A percentile compares a stretch with the other conserved stretches of the same genome.
Evolutionary conservation across 2,329 filamentous ascomycete genomes (phyloP).

Genomic region (Alternaria rosae): DNA sequence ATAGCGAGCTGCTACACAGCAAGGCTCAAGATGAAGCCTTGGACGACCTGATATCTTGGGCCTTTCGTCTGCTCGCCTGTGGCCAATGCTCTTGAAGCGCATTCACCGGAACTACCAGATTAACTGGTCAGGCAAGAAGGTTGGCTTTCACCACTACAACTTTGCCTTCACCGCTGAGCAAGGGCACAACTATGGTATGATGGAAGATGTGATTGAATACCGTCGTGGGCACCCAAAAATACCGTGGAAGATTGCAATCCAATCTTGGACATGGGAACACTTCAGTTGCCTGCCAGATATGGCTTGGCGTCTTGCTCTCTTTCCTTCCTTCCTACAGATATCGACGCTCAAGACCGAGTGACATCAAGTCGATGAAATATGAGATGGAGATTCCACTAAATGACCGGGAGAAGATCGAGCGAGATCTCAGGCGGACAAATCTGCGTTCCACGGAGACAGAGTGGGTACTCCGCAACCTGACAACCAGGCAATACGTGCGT

Average conservation of each 20-base stretch:
- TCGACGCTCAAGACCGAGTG: too few relatives aligned
- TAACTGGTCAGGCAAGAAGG: conserved; percentile 12
- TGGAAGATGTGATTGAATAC: too few relatives aligned
- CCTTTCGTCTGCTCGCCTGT: conserved; percentile 14
- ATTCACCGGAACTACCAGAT: conserved; percentile 10
- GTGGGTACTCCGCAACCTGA: conserved; percentile 23
- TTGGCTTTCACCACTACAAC: conserved; percentile 11
- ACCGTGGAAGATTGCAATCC: too few relatives aligned
- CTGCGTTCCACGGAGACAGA: conserved; percentile 10
- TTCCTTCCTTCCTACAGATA: too few relatives aligned
- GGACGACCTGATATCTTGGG: conserved; percentile 15
- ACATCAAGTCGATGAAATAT: too few relatives aligned
- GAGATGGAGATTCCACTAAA: too few relatives aligned
- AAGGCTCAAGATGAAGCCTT: not conserved
- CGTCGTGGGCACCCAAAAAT: too few relatives aligned
- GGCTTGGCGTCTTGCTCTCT: too few relatives aligned
- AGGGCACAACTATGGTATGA: not conserved
- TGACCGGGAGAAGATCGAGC: not conserved
- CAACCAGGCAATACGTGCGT: conserved; percentile 19
- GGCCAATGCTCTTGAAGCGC: conserved; percentile 9
- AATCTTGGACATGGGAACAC: too few relatives aligned
- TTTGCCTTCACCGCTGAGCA: not conserved
- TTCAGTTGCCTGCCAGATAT: too few relatives aligned
- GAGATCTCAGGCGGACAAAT: conserved; percentile 10
- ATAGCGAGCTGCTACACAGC: not conserved